These are phyloP conservation scores for Sphagnum tenellum DNA, from an alignment of 225 moss, liverwort and hornwort species.

Conservation along the genomic window DNA sequence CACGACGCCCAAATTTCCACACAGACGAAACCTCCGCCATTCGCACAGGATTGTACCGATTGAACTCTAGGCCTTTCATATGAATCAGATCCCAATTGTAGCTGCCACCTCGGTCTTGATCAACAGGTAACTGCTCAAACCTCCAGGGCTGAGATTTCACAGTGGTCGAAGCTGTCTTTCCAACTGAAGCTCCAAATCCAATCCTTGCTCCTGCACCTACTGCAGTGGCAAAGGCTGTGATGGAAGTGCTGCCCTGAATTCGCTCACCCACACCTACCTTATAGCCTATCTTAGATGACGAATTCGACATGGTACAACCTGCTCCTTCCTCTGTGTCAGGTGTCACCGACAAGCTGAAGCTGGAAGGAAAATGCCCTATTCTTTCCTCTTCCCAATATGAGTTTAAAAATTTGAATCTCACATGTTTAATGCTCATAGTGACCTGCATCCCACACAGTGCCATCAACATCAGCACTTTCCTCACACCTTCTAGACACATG, in stretches of 20 bases:
- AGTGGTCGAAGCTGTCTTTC: background rate
- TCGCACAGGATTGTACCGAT: constrained; percentile 2
- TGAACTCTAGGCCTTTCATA: constrained; percentile 6
- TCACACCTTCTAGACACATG: background rate
- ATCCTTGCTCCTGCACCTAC: background rate
- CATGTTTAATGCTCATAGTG: constrained; percentile 9
- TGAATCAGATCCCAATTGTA: constrained; percentile 4
- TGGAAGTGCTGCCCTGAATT: background rate
- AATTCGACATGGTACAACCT: constrained; percentile 10
- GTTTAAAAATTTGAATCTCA: constrained; percentile 2
- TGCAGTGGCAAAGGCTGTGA: background rate
- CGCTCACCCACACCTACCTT: constrained; percentile 5
- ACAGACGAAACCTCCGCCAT: constrained; percentile 1
- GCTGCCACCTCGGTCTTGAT: constrained; percentile 7
- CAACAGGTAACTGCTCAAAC: constrained; percentile 9
- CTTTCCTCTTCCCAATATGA: constrained; percentile 8
- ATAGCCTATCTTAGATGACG: constrained; percentile 1
- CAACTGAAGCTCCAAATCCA: constrained; percentile 1
- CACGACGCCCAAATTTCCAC: constrained; percentile 9
- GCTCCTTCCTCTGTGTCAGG: constrained; percentile 5
- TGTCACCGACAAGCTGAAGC: constrained; percentile 2
- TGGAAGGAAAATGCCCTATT: constrained; percentile 8
- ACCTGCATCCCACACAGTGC: background rate
- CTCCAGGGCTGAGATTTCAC: constrained; percentile 7
- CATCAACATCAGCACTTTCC: background rate